These are phyloP conservation scores for Phytophthora cryptogea DNA, from an alignment of 352 stramenopile genomes.

Conservation along the genomic window DNA sequence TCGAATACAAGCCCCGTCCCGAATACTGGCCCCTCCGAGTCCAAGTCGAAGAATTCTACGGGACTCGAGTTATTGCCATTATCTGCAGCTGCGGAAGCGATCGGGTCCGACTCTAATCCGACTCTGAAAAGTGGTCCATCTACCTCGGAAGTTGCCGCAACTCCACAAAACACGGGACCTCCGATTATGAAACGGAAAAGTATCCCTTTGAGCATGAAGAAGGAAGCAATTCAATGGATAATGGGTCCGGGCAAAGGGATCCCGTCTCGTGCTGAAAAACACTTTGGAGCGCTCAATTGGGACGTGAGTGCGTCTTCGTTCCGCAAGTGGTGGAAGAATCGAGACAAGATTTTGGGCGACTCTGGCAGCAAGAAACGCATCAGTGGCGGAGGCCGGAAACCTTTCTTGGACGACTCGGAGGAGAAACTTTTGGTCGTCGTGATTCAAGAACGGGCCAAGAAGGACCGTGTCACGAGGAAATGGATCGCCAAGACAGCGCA, in stretches of 20 bases:
- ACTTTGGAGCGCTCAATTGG: conserved; percentile 74
- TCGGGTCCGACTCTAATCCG: conserved; percentile 8
- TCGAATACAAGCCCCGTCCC: neutral
- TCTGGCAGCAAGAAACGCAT: conserved; percentile 76
- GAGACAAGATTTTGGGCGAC: conserved; percentile 77
- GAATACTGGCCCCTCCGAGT: conserved; percentile 9
- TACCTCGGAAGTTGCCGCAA: neutral
- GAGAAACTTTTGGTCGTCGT: conserved; percentile 76
- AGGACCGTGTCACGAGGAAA: conserved; percentile 78
- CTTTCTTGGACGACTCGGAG: conserved; percentile 68
- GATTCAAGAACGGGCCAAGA: conserved; percentile 79
- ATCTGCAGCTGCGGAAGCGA: conserved; percentile 25
- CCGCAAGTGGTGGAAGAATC: conserved; percentile 88
- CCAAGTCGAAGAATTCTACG: neutral
- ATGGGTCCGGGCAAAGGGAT: conserved; percentile 71
- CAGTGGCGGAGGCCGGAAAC: conserved; percentile 68
- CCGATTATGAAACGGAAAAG: conserved; percentile 64
- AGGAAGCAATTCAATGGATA: conserved; percentile 85
- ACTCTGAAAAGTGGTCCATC: conserved; percentile 11
- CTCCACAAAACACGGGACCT: neutral
- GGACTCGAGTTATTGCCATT: conserved; percentile 37
- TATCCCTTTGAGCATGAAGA: conserved; percentile 82
- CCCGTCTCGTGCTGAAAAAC: conserved; percentile 70
- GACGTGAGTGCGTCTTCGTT: conserved; percentile 80
- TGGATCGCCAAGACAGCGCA: conserved; percentile 86